phyloP scores from a whole-genome alignment of 1,284 basidiomycete genomes.

The Moesziomyces antarcticus region DNA sequence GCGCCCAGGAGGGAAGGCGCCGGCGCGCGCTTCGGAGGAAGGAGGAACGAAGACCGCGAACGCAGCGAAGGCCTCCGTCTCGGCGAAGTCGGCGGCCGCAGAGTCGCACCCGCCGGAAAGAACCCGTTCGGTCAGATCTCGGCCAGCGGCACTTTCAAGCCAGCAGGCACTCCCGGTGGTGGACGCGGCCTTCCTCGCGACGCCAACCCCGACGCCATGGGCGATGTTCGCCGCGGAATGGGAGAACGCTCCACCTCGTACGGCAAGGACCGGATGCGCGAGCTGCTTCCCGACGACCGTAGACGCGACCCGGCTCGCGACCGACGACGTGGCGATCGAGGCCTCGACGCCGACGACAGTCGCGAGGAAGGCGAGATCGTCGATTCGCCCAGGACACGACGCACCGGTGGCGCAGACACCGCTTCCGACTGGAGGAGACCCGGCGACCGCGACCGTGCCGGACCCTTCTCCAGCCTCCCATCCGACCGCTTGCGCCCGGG shows the following conservation, averaged over 20 bases:
- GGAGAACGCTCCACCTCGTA: conserved; percentile 46
- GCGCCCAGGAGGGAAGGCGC: conserved; percentile 47
- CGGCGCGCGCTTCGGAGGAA: conserved; percentile 40
- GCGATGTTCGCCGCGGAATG: conserved; percentile 42
- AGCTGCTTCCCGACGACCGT: conserved; percentile 38
- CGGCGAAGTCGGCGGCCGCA: conserved; percentile 32
- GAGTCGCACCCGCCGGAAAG: conserved; percentile 53
- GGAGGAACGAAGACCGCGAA: conserved; percentile 52
- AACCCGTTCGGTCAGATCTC: conserved; percentile 63
- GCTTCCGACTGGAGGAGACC: conserved; percentile 51
- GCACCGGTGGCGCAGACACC: conserved; percentile 42
- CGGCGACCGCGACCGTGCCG: conserved; percentile 39
- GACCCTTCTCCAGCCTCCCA: conserved; percentile 34
- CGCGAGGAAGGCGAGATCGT: conserved; percentile 47
- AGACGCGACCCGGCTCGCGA: conserved; percentile 33
- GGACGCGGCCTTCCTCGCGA: conserved; percentile 32
- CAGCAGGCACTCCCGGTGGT: conserved; percentile 48
- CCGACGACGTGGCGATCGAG: conserved; percentile 38
- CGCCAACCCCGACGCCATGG: conserved; percentile 16
- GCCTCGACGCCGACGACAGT: conserved; percentile 38
- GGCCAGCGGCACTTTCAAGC: conserved; percentile 58
- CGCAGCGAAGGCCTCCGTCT: conserved; percentile 39
- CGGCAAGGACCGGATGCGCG: conserved; percentile 44
- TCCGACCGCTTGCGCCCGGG: conserved; percentile 38
- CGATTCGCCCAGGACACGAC: conserved; percentile 49